These are phyloP conservation scores for Silene uniflora DNA, from an alignment of 148 eudicot genomes.

Conservation along the genomic window DNA sequence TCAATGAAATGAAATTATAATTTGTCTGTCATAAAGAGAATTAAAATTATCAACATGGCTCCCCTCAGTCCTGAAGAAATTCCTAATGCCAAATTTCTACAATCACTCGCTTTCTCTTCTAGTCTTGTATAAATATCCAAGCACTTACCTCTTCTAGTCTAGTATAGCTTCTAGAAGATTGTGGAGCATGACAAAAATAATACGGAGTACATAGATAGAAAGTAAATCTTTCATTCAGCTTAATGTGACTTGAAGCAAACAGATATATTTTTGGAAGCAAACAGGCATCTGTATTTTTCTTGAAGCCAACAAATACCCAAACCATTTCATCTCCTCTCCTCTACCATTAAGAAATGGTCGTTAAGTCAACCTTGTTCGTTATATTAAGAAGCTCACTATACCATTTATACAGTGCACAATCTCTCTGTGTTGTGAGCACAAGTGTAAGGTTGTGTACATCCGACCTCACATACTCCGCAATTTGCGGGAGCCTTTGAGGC, in stretches of 20 bases:
- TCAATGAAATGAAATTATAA: background rate
- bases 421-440: no score
- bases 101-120: background rate
- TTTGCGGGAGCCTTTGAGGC: no score
- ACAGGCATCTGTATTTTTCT: background rate
- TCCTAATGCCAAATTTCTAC: background rate
- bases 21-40: background rate
- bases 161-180: background rate
- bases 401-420: no score
- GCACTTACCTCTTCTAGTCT: no score
- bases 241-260: constrained; percentile 1
- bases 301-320: background rate
- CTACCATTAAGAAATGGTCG: background rate
- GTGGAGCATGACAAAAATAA: background rate
- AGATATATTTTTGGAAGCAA: background rate
- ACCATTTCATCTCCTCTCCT: constrained; percentile 6
- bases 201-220: background rate
- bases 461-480: no score
- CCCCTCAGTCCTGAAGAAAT: background rate
- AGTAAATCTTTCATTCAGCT: background rate
- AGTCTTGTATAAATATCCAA: background rate
- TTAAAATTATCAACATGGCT: background rate
- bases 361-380: background rate
- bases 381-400: background rate
- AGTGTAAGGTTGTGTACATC: background rate